Evolutionary conservation across 2,329 filamentous ascomycete genomes (phyloP).

Genomic region (Epichloe coenophiala): DNA sequence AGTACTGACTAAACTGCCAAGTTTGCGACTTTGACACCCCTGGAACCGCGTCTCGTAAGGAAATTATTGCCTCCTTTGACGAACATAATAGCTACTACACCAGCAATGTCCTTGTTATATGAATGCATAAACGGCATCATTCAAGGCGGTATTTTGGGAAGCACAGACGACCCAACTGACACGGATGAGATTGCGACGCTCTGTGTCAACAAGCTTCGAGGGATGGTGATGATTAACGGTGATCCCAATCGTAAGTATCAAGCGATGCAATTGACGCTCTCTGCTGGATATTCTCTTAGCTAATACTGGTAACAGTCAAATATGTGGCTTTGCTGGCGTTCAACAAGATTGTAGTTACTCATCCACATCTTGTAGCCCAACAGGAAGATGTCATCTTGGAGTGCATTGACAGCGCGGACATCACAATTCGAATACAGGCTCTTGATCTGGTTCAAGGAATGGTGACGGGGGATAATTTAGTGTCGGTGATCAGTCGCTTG

Average conservation of each 20-base stretch:
- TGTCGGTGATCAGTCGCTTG: constrained; percentile 71
- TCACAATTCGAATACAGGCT: constrained; percentile 87
- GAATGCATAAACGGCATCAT: constrained; percentile 99
- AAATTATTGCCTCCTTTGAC: constrained; percentile 86
- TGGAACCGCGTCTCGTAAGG: constrained; percentile 81
- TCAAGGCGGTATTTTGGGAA: constrained; percentile 83
- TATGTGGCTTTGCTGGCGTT: constrained; percentile 93
- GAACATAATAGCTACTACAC: constrained; percentile 84
- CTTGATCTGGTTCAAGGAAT: constrained; percentile 86
- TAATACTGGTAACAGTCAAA: constrained; percentile 51
- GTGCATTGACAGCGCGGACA: constrained; percentile 90
- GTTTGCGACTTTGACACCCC: constrained; percentile 87
- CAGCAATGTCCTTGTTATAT: constrained; percentile 94
- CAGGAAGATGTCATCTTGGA: constrained; percentile 95
- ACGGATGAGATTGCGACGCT: constrained; percentile 85
- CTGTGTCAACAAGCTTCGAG: constrained; percentile 83
- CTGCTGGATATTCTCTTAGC: background rate
- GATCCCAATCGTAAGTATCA: constrained; percentile 71
- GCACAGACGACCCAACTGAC: constrained; percentile 63
- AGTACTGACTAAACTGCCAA: constrained; percentile 23
- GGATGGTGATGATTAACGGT: constrained; percentile 86
- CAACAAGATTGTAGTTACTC: constrained; percentile 82
- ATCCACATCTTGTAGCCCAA: constrained; percentile 75
- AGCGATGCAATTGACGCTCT: background rate
- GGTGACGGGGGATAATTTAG: constrained; percentile 77